Percentiles rank a stretch among this genome's conserved stretches.
phyloP scores from a whole-genome alignment of 805 yeast genomes.

The Metschnikowia reukaufii region DNA sequence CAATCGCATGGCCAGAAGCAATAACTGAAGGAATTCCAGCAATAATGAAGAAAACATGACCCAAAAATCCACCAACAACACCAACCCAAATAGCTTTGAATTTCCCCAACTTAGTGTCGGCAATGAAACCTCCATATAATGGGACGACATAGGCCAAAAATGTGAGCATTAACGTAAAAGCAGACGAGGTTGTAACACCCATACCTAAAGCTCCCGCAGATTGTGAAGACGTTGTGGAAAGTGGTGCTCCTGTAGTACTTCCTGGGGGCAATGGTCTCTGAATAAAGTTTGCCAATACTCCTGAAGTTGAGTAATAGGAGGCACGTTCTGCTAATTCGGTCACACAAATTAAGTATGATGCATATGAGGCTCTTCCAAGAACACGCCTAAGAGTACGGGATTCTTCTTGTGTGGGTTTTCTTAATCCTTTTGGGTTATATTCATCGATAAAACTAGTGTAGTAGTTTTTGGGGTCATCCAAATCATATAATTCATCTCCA shows the following conservation, averaged over 20 bases:
- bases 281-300: slow-evolving; percentile 48
- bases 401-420: slow-evolving; percentile 33
- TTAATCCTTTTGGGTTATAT: slow-evolving; percentile 36
- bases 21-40: slow-evolving; percentile 47
- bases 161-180: slow-evolving; percentile 46
- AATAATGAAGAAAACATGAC: slow-evolving; percentile 49
- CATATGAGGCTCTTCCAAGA: slow-evolving; percentile 49
- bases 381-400: slow-evolving; percentile 30
- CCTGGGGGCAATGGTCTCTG: slow-evolving; percentile 51
- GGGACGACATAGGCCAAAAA: slow-evolving; percentile 53
- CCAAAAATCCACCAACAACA: slow-evolving; percentile 45
- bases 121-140: slow-evolving; percentile 51
- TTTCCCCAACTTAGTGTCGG: slow-evolving; percentile 50
- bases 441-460: slow-evolving; percentile 30
- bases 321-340: slow-evolving; percentile 56
- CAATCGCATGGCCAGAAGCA: slow-evolving; percentile 28
- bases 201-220: slow-evolving; percentile 52
- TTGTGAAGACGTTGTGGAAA: slow-evolving; percentile 28
- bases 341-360: slow-evolving; percentile 48
- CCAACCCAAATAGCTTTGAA: slow-evolving; percentile 51
- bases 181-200: slow-evolving; percentile 48
- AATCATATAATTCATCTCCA: slow-evolving; percentile 18
- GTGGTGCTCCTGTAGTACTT: slow-evolving; percentile 46
- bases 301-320: slow-evolving; percentile 49
- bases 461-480: slow-evolving; percentile 19